phyloP scores from a whole-genome alignment of 129 eudicot genomes.

The Cynara cardunculus region DNA sequence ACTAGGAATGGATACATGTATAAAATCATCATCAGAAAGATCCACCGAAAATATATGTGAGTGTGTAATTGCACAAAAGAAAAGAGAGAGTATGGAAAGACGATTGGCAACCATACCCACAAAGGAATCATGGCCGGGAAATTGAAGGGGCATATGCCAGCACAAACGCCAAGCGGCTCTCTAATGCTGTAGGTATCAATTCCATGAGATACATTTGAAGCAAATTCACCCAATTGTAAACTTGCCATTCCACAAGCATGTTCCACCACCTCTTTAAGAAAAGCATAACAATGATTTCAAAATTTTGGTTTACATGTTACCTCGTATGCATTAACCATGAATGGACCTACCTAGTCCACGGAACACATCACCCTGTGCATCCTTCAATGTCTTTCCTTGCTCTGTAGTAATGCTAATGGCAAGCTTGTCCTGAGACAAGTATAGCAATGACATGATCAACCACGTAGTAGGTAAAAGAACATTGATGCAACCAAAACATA shows the following conservation, averaged over 20 bases:
- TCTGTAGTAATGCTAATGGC: conserved; percentile 88
- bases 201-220: conserved; percentile 88
- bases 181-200: conserved; percentile 95
- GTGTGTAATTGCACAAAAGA: neutral
- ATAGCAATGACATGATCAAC: conserved; percentile 6
- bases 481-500: neutral
- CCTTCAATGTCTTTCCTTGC: conserved; percentile 96
- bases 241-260: conserved; percentile 98
- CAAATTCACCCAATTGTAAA: conserved; percentile 95
- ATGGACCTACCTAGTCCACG: conserved; percentile 82
- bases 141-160: conserved; percentile 98
- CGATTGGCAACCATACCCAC: conserved; percentile 60
- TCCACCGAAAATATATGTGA: neutral
- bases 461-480: neutral
- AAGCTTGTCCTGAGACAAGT: conserved; percentile 72
- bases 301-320: neutral
- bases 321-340: neutral
- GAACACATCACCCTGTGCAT: conserved; percentile 99
- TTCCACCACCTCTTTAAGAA: conserved; percentile 93
- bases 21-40: neutral
- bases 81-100: conserved; percentile 5
- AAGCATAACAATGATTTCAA: conserved; percentile 13
- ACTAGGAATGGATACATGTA: neutral
- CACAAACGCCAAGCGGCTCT: conserved; percentile 99
- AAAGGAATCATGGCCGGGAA: conserved; percentile 99